A percentile compares a stretch with the other conserved stretches of the same genome.
phyloP scores from a whole-genome alignment of 768 basidiomycete genomes.

The Chlorophyllum brunneum region DNA sequence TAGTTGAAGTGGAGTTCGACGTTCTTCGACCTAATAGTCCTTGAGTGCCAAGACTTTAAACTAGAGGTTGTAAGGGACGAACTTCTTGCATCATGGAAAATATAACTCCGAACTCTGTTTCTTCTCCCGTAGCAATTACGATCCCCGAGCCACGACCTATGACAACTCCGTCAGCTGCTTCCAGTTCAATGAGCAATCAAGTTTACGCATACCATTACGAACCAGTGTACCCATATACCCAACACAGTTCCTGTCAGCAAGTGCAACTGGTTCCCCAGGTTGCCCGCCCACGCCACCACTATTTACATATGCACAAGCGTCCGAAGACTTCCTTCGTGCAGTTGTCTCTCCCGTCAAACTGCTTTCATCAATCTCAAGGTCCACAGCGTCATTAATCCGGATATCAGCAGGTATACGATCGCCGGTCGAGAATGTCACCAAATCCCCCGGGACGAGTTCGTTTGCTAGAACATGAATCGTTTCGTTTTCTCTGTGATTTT shows the following conservation, averaged over 20 bases:
- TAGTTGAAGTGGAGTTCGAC: slow-evolving; percentile 86
- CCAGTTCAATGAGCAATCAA: neutral
- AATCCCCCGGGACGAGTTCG: slow-evolving; percentile 93
- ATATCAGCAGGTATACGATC: slow-evolving; percentile 95
- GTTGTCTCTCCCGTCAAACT: slow-evolving; percentile 92
- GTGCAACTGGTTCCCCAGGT: slow-evolving; percentile 43
- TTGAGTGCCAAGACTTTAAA: slow-evolving; percentile 24
- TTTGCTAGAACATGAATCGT: slow-evolving; percentile 86
- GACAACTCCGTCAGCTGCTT: too few relatives aligned
- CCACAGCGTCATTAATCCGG: slow-evolving; percentile 74
- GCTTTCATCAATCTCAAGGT: slow-evolving; percentile 93
- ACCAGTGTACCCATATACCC: slow-evolving; percentile 97
- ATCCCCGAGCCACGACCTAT: slow-evolving; percentile 79
- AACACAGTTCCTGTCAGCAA: slow-evolving; percentile 84
- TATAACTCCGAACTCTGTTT: slow-evolving; percentile 94
- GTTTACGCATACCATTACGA: slow-evolving; percentile 61
- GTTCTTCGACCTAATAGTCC: slow-evolving; percentile 60
- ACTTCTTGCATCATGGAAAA: slow-evolving; percentile 99
- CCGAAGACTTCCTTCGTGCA: slow-evolving; percentile 64
- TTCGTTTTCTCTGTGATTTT: slow-evolving; percentile 49
- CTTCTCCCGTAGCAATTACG: slow-evolving; percentile 81
- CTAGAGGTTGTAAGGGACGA: slow-evolving; percentile 20
- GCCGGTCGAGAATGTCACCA: slow-evolving; percentile 85
- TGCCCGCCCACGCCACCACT: slow-evolving; percentile 32
- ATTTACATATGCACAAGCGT: slow-evolving; percentile 41